These are phyloP conservation scores for Diplodia sapinea DNA, from an alignment of 2,329 filamentous ascomycete species.

Conservation along the genomic window DNA sequence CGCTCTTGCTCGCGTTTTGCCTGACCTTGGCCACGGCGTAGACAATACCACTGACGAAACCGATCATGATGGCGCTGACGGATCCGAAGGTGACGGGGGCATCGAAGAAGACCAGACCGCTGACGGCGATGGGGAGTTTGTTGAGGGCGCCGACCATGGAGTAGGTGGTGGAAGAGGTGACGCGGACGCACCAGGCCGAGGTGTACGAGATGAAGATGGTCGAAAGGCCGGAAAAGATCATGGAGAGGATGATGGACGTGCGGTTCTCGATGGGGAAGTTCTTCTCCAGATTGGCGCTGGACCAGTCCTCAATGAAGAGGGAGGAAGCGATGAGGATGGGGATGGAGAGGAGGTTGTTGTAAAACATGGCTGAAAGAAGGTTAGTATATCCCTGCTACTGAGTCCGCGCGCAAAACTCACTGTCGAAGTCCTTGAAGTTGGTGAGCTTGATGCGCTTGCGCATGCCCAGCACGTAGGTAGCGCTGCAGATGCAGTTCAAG, in stretches of 20 bases:
- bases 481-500: constrained; percentile 93
- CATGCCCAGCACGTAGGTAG: constrained; percentile 89
- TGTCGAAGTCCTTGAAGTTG: constrained; percentile 99
- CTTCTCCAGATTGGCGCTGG: constrained; percentile 75
- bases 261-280: constrained; percentile 89
- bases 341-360: constrained; percentile 98
- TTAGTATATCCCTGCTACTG: constrained; percentile 30
- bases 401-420: constrained; percentile 66
- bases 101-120: constrained; percentile 92
- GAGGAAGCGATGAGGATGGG: constrained; percentile 86
- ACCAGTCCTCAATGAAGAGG: constrained; percentile 90
- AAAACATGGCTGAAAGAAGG: constrained; percentile 82
- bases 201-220: constrained; percentile 99
- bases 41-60: constrained; percentile 90
- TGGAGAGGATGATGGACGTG: constrained; percentile 80
- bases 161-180: constrained; percentile 97
- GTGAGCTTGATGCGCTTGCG: constrained; percentile 99
- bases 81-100: constrained; percentile 91
- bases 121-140: constrained; percentile 90
- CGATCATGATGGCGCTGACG: constrained; percentile 87
- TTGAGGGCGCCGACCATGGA: constrained; percentile 98
- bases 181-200: constrained; percentile 97
- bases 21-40: constrained; percentile 87
- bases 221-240: constrained; percentile 91
- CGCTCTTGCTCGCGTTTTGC: constrained; percentile 68